Percentiles rank a stretch among this genome's conserved stretches.
These are phyloP conservation scores for Yamadazyma kitorensis DNA, from an alignment of 805 yeast species.

Conservation along the genomic window DNA sequence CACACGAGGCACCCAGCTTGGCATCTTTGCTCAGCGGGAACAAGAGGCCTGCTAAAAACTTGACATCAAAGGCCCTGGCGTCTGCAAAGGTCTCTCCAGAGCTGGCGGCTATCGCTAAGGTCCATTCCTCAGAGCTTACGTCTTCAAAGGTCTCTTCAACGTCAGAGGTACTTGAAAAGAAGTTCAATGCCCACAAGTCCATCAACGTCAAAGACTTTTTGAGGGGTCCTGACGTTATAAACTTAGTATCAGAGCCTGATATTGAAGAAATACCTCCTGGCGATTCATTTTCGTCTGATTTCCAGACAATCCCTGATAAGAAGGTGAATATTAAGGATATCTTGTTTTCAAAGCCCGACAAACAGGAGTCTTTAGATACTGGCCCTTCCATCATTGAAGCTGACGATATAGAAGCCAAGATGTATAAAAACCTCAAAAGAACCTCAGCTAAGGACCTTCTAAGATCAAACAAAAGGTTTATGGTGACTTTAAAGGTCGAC, in stretches of 20 bases:
- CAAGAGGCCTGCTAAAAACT: no score
- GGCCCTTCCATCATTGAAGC: no score
- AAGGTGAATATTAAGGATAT: background rate
- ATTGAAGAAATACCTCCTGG: constrained; percentile 2
- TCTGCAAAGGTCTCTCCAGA: no score
- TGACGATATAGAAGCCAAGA: constrained; percentile 18
- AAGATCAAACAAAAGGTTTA: constrained; percentile 6
- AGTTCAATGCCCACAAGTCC: constrained; percentile 5
- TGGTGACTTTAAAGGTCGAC: constrained; percentile 24
- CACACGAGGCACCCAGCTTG: no score
- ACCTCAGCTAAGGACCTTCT: constrained; percentile 42
- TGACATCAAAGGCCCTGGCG: no score
- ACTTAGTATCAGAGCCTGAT: constrained; percentile 3
- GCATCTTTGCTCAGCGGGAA: no score
- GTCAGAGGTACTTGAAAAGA: constrained; percentile 6
- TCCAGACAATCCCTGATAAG: background rate
- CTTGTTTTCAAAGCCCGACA: no score
- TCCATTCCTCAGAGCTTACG: no score
- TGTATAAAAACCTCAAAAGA: constrained; percentile 18
- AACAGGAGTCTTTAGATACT: no score
- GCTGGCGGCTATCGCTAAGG: no score
- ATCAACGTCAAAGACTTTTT: constrained; percentile 9
- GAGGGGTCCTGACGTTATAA: background rate
- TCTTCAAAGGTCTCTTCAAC: no score
- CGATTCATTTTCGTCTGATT: no score